Base-by-base conservation (phyloP, 1,284 basidiomycete genomes). In the Limonomyces culmigenus region DNA sequence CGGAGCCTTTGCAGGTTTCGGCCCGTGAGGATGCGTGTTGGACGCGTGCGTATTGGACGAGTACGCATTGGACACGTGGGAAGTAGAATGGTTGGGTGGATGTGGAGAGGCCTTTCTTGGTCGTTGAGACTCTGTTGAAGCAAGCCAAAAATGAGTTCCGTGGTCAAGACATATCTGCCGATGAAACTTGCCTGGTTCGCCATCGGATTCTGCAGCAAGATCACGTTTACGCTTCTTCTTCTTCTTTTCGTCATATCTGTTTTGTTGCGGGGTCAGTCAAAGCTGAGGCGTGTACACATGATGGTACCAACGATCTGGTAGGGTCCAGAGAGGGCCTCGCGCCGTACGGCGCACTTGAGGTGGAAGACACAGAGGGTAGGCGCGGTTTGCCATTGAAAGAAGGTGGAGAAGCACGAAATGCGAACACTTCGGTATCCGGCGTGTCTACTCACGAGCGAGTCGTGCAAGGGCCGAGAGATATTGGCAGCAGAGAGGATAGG, bases 161-260 rank as follows among this genome's bases (percentile, higher is more conserved):
- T 18, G 19, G 29, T 19, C 21, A 17, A 14, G 6, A 33, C 13
- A 21, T 25, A 35, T 27, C n/a, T n/a, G n/a, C n/a, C n/a, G n/a
- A n/a, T n/a, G n/a, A n/a, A n/a, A 48, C 46, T 36, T 51, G 73
- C 67, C 68, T 56, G 62, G 59, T 46, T 83, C 74, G 17, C 59
- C 54, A 46, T 87, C 85, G 47, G 78, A 81, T 18, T 76, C n/a
- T n/a, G n/a, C 75, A 19, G 78, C 79, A 11, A 61, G 55, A 17
- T 84, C 71, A 38, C 79, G 67, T 62, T 84, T 85, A 52, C 78
- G 75, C 50, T 85, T 85, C 59, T 87, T 86, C 60, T 85, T 84
- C 63, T 84, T 85, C 52, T 74, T 72, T 57, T 74, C 78, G 32
- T 56, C 41, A n/a, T n/a, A n/a, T n/a, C n/a, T n/a, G n/a, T 40